phyloP scores from a whole-genome alignment of 768 basidiomycete genomes.

The Guyanaporus albipodus region DNA sequence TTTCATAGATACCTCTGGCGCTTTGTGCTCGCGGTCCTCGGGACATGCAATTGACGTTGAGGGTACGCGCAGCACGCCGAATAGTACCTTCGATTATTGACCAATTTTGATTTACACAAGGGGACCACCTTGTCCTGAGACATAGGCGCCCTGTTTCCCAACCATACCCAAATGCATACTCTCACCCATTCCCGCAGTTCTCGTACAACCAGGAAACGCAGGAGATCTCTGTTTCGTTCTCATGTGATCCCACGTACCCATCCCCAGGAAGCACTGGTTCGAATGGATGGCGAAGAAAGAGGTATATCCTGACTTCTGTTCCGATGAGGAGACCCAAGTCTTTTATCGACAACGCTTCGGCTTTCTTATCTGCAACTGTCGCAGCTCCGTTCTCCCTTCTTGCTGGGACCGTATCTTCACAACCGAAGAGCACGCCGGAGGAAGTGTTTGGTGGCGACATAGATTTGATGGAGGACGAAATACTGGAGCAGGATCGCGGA shows the following conservation, averaged over 20 bases:
- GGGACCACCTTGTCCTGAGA: conserved; percentile 63
- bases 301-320: conserved; percentile 61
- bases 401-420: conserved; percentile 31
- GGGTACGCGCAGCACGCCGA: conserved; percentile 38
- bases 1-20: conserved; percentile 76
- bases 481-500: conserved; percentile 71
- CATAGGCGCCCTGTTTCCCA: conserved; percentile 72
- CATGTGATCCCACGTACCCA: conserved; percentile 62
- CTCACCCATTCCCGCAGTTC: conserved; percentile 74
- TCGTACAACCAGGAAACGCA: conserved; percentile 50
- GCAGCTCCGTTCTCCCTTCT: conserved; percentile 54
- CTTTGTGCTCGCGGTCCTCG: conserved; percentile 70
- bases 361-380: conserved; percentile 61
- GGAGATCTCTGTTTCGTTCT: conserved; percentile 59
- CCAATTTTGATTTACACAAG: conserved; percentile 34
- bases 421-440: conserved; percentile 53
- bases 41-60: conserved; percentile 83
- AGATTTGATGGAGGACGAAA: conserved; percentile 73
- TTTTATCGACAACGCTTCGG: conserved; percentile 67
- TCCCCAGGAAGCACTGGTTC: conserved; percentile 31
- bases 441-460: conserved; percentile 64
- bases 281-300: conserved; percentile 52
- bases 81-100: not conserved
- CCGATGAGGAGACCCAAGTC: conserved; percentile 66
- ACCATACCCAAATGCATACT: conserved; percentile 75